Percentiles rank a stretch among this genome's conserved stretches.
These are phyloP conservation scores for Solanum piurae DNA, from an alignment of 257 asterid genomes.

Conservation along the genomic window DNA sequence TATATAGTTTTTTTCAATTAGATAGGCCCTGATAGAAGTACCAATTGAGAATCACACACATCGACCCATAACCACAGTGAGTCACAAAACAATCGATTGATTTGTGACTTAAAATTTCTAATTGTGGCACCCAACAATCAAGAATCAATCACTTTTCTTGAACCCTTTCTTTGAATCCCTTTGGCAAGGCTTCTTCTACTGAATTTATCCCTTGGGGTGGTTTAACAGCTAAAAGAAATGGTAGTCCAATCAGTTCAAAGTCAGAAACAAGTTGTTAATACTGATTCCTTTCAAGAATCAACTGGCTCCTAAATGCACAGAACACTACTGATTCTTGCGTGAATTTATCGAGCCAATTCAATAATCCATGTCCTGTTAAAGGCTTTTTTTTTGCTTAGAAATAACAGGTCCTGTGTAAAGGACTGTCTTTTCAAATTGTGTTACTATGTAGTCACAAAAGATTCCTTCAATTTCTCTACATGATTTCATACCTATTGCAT, in stretches of 20 bases:
- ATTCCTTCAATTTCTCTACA: slow-evolving; percentile 18
- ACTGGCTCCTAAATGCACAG: slow-evolving; percentile 19
- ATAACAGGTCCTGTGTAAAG: slow-evolving; percentile 11
- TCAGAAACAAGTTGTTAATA: slow-evolving; percentile 6
- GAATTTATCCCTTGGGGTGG: not conserved
- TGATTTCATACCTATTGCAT: slow-evolving; percentile 7
- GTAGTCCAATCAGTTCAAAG: not conserved
- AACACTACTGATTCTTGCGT: not conserved
- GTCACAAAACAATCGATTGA: slow-evolving; percentile 5
- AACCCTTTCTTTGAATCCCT: not conserved
- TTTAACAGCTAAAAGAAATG: not conserved
- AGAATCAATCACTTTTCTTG: not conserved
- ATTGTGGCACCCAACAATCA: slow-evolving; percentile 1
- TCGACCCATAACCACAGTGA: slow-evolving; percentile 12
- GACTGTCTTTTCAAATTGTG: not conserved
- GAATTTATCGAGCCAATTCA: not conserved
- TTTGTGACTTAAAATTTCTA: not conserved
- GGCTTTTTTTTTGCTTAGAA: not conserved
- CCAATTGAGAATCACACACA: slow-evolving; percentile 8
- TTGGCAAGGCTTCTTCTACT: slow-evolving; percentile 3
- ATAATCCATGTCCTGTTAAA: not conserved
- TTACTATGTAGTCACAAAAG: slow-evolving; percentile 1
- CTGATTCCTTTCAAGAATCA: not conserved
- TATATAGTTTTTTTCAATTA: not conserved
- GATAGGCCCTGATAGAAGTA: not conserved